Conservation (phyloP, 768 basidiomycete species). For the Pulveroboletus sp. region DNA sequence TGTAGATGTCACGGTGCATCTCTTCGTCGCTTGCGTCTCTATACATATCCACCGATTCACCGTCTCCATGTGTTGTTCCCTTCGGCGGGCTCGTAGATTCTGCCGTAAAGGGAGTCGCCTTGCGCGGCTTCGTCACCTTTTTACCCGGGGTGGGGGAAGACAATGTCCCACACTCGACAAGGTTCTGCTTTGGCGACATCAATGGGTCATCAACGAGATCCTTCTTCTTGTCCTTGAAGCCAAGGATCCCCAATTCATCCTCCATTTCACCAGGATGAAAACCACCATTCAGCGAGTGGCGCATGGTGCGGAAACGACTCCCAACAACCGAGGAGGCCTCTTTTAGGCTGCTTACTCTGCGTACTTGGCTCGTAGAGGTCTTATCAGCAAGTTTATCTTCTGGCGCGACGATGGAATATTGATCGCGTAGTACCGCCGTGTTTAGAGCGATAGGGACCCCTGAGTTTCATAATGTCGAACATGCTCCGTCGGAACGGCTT, state of each 20-base stretch:
- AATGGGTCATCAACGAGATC: neutral
- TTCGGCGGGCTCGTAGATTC: neutral
- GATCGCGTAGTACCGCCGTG: neutral
- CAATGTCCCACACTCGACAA: neutral
- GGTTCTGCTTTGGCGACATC: neutral
- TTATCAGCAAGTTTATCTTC: neutral
- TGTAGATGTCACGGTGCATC: constrained; percentile 12
- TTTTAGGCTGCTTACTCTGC: constrained; percentile 3
- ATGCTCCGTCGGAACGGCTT: constrained; percentile 21
- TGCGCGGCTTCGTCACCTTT: neutral
- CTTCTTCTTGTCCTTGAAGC: neutral
- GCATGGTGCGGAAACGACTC: neutral
- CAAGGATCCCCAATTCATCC: neutral
- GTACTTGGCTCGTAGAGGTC: neutral
- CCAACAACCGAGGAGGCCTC: neutral
- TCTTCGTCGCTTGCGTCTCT: neutral
- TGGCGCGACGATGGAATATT: neutral
- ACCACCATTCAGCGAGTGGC: constrained; percentile 1
- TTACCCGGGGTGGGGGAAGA: neutral
- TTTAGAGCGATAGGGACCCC: neutral
- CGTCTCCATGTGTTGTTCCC: neutral
- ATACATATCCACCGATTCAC: neutral
- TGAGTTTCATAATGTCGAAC: constrained; percentile 22
- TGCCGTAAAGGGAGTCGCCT: constrained; percentile 9
- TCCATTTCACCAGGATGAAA: neutral